Evolutionary conservation across 805 yeast genomes (phyloP).

Genomic region (Cyberlindnera meyerae): DNA sequence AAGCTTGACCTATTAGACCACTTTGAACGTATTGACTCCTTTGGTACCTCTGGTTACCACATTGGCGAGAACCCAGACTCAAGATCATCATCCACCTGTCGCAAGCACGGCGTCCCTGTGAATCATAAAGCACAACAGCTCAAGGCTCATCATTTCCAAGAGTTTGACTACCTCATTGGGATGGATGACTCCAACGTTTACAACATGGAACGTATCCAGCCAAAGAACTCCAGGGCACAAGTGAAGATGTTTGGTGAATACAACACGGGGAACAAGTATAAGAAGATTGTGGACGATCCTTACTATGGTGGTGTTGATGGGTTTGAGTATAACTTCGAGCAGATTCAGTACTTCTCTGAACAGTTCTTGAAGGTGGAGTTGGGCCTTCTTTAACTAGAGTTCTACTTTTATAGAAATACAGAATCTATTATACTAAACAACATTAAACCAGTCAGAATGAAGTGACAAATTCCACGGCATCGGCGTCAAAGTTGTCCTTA

Average conservation of each 20-base stretch:
- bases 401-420: no score
- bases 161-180: slow-evolving; percentile 64
- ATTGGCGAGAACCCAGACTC: slow-evolving; percentile 78
- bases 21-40: slow-evolving; percentile 70
- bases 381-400: no score
- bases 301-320: slow-evolving; percentile 87
- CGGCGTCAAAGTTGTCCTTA: slow-evolving; percentile 47
- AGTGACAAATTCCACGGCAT: slow-evolving; percentile 18
- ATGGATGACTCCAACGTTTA: slow-evolving; percentile 62
- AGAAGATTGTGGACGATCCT: slow-evolving; percentile 76
- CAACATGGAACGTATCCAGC: slow-evolving; percentile 47
- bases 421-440: no score
- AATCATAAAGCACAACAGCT: slow-evolving; percentile 74
- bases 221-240: slow-evolving; percentile 41
- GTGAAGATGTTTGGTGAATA: slow-evolving; percentile 79
- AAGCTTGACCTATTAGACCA: slow-evolving; percentile 37
- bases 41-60: slow-evolving; percentile 86
- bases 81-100: slow-evolving; percentile 65
- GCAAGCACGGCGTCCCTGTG: slow-evolving; percentile 66
- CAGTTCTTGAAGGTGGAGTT: slow-evolving; percentile 56
- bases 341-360: slow-evolving; percentile 68
- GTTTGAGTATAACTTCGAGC: slow-evolving; percentile 74
- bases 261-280: slow-evolving; percentile 47
- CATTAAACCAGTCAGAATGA: no score
- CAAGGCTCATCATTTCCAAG: slow-evolving; percentile 40